phyloP scores from a whole-genome alignment of 1,284 basidiomycete genomes.

The Ganoderma boninense region DNA sequence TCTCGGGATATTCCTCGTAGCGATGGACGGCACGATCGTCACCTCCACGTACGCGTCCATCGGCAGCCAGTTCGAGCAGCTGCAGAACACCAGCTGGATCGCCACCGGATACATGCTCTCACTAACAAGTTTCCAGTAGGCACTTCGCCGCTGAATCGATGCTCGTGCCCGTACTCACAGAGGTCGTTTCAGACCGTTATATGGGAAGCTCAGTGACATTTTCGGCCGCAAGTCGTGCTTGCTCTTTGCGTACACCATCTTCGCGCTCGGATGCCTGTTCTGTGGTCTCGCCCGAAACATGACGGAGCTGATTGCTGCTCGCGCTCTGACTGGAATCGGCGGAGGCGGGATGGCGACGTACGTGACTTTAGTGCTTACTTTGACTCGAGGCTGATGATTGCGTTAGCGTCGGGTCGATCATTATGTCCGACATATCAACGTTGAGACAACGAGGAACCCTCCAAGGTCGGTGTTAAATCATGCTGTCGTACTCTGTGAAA shows the following conservation, averaged over 20 bases:
- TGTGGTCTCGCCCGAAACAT: slow-evolving; percentile 64
- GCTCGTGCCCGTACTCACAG: background rate
- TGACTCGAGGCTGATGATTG: background rate
- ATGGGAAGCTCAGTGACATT: slow-evolving; percentile 72
- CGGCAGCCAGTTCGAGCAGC: slow-evolving; percentile 66
- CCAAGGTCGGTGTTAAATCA: slow-evolving; percentile 53
- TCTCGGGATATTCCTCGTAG: slow-evolving; percentile 63
- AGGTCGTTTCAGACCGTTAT: slow-evolving; percentile 55
- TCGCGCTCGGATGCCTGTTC: slow-evolving; percentile 60
- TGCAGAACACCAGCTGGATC: slow-evolving; percentile 74
- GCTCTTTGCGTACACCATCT: slow-evolving; percentile 61
- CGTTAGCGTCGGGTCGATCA: slow-evolving; percentile 63
- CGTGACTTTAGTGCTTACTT: slow-evolving; percentile 32
- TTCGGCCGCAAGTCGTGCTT: slow-evolving; percentile 69
- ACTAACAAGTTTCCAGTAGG: slow-evolving; percentile 67
- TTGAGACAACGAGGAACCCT: slow-evolving; percentile 67
- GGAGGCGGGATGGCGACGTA: slow-evolving; percentile 73
- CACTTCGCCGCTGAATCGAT: slow-evolving; percentile 9
- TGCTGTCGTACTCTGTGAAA: too few species aligned
- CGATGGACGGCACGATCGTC: slow-evolving; percentile 69
- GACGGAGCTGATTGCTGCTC: slow-evolving; percentile 61
- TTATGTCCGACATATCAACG: slow-evolving; percentile 69
- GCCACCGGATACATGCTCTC: slow-evolving; percentile 71
- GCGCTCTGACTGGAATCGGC: slow-evolving; percentile 70
- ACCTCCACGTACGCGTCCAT: slow-evolving; percentile 68